Base-by-base conservation (phyloP, 2,329 filamentous ascomycete genomes). In the Pyricularia grisea region DNA sequence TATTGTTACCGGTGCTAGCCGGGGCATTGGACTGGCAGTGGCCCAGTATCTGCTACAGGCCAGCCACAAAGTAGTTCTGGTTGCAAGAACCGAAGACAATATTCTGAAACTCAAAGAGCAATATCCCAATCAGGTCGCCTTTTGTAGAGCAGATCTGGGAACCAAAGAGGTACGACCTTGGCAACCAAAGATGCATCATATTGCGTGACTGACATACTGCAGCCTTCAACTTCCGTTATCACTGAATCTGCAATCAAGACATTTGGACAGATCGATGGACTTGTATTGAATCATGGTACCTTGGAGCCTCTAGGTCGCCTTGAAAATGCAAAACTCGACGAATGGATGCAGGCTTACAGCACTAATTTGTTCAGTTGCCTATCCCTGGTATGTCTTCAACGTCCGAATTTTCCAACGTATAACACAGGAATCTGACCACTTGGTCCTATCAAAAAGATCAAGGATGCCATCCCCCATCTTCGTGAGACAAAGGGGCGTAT, bases 231-330 rank as follows among this genome's bases (percentile, higher is more conserved):
- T 11, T 63, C 60, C 25, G 14, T 28, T 7, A 85, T 91, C 4
- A 87, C 92, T 4, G 82, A 89, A 3, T 79, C 88, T 0, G 90
- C 93, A 0, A 75, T 91, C 12, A 80, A 85, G 31, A 81, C 85
- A 0, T 98, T 92, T 77, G 90, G 89, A 11, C 83, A 82, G 66
- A 79, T 99, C 4, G 93, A 99, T 76, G 91, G 89, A 1, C 77
- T 99, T 64, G 87, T 99, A 14, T 81, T 98, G 71, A 98, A 98
- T 78, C 95, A 99, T 76, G 94, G 93, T 25, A 83, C 88, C 0
- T 80, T 99, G 64, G 85, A 88, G n/a, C 91, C 93, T 0, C 89
- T 96, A 61, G 87, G 87, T 67, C 87, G 86, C 70, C 81, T 98
- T 64, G 87, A 81, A 3, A 86, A 94, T 69, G 84, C 85, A 20